Evolutionary conservation across 2,329 filamentous ascomycete genomes (phyloP), one percentile per base, ranked within the genome.

Genomic region (Aspergillus transmontanensis): DNA sequence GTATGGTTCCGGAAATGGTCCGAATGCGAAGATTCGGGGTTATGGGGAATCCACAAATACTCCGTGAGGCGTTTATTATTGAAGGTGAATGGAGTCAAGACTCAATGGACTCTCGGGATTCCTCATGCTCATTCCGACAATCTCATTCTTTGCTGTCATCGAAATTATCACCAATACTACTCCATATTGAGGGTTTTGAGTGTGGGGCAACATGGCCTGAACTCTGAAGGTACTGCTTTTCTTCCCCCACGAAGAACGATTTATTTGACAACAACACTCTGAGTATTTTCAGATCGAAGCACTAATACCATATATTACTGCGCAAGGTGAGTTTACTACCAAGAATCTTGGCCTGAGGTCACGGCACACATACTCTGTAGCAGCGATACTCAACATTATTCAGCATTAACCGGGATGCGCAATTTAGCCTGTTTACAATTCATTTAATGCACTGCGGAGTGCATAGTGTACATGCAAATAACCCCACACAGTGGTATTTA

Each of bases 21-120:
- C 57, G 57, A 53, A 59, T 21, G 23, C 41, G 39, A 43, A 34
- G 21, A 57, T 21, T 51, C 57, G 57, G 45, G 57, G 57, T 45
- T 59, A 48, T 43, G 48, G 48, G 45, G 45, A 51, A 51, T 51
- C 14, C 12, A 50, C 9, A 54, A 36, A 23, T 36, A 9, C 23
- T 59, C 21, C 34, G 57, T 28, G 57, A 34, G 57, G 46, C 57
- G 45, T n/a, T n/a, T 19, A 48, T 48, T 2, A 3, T 56, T 43
- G 54, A 21, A 26, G 14, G 26, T 14, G 26, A n/a, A 30, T 30
- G 21, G 6, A 19, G 14, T 19, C 12, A 19, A 28, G 30, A 34
- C 32, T 34, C 32, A 34, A 34, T 30, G 6, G 23, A 30, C 26
- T 19, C 46, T 50, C 26, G 26, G 46, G 23, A 30, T 50, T 19